Percentiles rank a stretch among this genome's conserved stretches.
Conservation (phyloP, 345 rosid species). For the Dovyalis caffra region DNA sequence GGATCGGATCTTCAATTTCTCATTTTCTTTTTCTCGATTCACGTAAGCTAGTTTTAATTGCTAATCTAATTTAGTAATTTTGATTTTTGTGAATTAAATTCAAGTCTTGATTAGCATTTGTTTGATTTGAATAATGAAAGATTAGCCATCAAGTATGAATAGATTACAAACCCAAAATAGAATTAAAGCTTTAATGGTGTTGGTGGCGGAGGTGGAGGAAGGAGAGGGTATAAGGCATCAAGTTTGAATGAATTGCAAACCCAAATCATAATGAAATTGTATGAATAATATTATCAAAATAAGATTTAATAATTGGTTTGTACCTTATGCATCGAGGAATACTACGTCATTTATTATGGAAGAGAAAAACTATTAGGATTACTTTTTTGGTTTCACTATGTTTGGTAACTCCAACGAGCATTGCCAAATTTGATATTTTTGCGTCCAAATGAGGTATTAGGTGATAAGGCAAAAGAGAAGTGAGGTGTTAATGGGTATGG, state of each 20-base stretch:
- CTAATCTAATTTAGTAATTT: too few species aligned
- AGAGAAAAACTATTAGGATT: constrained; percentile 92
- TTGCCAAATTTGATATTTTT: constrained; percentile 82
- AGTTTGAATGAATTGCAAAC: constrained; percentile 75
- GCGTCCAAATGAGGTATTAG: constrained; percentile 80
- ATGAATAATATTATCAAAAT: constrained; percentile 66
- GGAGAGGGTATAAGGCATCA: constrained; percentile 88
- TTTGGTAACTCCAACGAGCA: constrained; percentile 84
- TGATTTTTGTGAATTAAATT: too few species aligned
- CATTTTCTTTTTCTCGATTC: neutral
- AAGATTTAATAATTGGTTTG: constrained; percentile 59
- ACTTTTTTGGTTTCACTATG: constrained; percentile 91
- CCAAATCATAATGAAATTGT: constrained; percentile 66
- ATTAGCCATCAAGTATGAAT: constrained; percentile 45
- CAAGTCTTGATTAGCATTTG: neutral
- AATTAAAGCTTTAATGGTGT: constrained; percentile 27
- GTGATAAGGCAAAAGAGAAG: constrained; percentile 94
- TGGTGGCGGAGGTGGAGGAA: constrained; percentile 16
- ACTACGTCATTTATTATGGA: constrained; percentile 85
- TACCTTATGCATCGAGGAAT: constrained; percentile 93
- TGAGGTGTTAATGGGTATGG: constrained; percentile 99
- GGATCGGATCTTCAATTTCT: neutral
- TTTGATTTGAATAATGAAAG: constrained; percentile 45
- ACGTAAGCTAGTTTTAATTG: neutral
- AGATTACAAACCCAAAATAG: too few species aligned